phyloP scores from a whole-genome alignment of 1,284 basidiomycete genomes.

The Microstroma glucosiphilum region DNA sequence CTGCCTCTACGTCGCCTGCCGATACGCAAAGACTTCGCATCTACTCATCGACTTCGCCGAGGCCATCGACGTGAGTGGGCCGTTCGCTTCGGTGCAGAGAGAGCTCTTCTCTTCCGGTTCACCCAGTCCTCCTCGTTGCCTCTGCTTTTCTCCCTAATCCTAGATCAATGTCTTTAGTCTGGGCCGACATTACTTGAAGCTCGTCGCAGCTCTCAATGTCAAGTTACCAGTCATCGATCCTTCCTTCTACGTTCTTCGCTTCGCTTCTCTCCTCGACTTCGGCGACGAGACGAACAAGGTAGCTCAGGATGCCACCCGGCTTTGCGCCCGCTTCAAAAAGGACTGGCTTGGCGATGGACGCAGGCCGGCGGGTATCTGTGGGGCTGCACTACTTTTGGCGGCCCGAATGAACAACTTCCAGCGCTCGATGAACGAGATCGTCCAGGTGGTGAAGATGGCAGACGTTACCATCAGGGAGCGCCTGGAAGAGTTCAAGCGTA shows the following conservation, averaged over 20 bases:
- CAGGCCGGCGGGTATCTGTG: conserved; percentile 92
- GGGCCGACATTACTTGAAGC: conserved; percentile 89
- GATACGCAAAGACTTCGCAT: conserved; percentile 79
- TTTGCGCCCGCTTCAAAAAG: conserved; percentile 87
- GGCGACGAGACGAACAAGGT: conserved; percentile 88
- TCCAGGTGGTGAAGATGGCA: conserved; percentile 90
- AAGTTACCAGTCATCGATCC: conserved; percentile 82
- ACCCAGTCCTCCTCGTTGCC: conserved; percentile 2
- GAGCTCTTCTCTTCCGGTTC: background rate
- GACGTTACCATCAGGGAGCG: conserved; percentile 88
- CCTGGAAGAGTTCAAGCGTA: conserved; percentile 89
- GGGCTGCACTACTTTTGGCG: conserved; percentile 86
- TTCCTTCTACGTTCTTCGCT: conserved; percentile 92
- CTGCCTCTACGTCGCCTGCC: conserved; percentile 88
- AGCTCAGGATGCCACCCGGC: conserved; percentile 84
- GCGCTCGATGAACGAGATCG: conserved; percentile 85
- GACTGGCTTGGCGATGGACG: conserved; percentile 97
- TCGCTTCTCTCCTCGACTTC: conserved; percentile 90
- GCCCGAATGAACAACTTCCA: conserved; percentile 98
- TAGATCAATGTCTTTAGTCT: conserved; percentile 92
- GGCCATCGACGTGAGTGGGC: conserved; percentile 26
- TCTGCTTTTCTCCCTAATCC: background rate
- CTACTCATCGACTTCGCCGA: conserved; percentile 94
- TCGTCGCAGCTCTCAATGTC: conserved; percentile 83
- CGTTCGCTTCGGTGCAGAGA: conserved; percentile 5